These are phyloP conservation scores for Fusarium sp. DNA, from an alignment of 2,329 filamentous ascomycete species.

Conservation along the genomic window DNA sequence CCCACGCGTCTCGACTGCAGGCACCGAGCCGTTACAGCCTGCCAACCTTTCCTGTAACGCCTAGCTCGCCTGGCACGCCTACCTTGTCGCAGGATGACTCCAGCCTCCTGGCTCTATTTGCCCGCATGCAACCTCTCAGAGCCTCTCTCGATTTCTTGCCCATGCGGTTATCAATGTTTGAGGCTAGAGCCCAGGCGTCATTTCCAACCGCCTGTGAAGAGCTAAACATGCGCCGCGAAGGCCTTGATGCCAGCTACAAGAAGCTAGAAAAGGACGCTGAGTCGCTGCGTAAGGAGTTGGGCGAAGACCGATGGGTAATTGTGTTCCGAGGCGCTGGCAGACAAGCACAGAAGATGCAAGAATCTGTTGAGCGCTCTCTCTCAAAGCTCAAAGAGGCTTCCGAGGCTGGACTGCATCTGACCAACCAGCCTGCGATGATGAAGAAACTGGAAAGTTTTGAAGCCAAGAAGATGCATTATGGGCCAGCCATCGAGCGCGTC, in stretches of 20 bases:
- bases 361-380: slow-evolving; percentile 90
- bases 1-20: slow-evolving; percentile 59
- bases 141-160: slow-evolving; percentile 95
- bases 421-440: slow-evolving; percentile 72
- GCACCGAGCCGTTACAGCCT: slow-evolving; percentile 75
- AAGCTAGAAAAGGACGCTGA: slow-evolving; percentile 92
- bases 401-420: slow-evolving; percentile 76
- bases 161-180: slow-evolving; percentile 90
- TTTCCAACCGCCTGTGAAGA: slow-evolving; percentile 95
- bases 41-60: slow-evolving; percentile 69
- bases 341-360: slow-evolving; percentile 95
- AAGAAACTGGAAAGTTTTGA: slow-evolving; percentile 95
- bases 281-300: slow-evolving; percentile 85
- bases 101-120: slow-evolving; percentile 87
- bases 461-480: slow-evolving; percentile 93
- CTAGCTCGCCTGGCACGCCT: slow-evolving; percentile 65
- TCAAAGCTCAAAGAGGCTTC: slow-evolving; percentile 82
- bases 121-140: slow-evolving; percentile 91
- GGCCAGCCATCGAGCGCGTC: slow-evolving; percentile 90
- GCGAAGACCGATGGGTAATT: slow-evolving; percentile 94
- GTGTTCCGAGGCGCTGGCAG: slow-evolving; percentile 93
- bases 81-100: slow-evolving; percentile 80
- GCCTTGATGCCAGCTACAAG: slow-evolving; percentile 85
- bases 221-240: slow-evolving; percentile 76
- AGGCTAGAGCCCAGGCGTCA: slow-evolving; percentile 75